Conservation (phyloP, 2,329 filamentous ascomycete genomes). For the Verticillium dahliae region DNA sequence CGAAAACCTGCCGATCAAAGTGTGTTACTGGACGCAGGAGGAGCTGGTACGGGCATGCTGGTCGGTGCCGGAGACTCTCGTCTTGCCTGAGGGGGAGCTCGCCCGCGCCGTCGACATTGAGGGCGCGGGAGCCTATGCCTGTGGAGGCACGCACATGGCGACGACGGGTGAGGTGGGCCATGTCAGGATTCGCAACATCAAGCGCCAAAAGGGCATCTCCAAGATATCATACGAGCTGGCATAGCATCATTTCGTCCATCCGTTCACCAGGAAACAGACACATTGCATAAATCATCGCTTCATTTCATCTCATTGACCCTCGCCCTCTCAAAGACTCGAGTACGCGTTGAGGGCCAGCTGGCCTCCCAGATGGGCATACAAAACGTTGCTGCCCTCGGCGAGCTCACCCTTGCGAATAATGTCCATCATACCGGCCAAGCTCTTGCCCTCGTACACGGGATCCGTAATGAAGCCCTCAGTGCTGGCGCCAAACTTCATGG, state of each 20-base stretch:
- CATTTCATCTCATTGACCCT: background rate
- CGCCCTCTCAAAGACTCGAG: conserved; percentile 22
- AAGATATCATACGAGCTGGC: conserved; percentile 41
- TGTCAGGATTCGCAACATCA: conserved; percentile 61
- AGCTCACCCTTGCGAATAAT: conserved; percentile 59
- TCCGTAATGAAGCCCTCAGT: conserved; percentile 71
- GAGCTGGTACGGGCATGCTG: conserved; percentile 31
- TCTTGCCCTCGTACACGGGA: conserved; percentile 73
- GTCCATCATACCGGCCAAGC: conserved; percentile 64
- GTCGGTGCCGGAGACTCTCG: conserved; percentile 38
- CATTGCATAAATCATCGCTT: background rate
- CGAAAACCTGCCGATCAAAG: conserved; percentile 49
- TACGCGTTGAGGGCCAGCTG: conserved; percentile 67
- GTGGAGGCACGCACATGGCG: conserved; percentile 67
- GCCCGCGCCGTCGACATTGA: conserved; percentile 64
- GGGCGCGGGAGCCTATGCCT: conserved; percentile 64
- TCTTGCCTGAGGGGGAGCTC: conserved; percentile 42
- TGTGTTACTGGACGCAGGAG: conserved; percentile 62
- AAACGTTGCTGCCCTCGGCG: conserved; percentile 49
- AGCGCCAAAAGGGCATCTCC: conserved; percentile 55
- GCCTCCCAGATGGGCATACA: conserved; percentile 67
- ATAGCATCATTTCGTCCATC: background rate
- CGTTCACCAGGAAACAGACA: background rate
- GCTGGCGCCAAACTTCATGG: conserved; percentile 60
- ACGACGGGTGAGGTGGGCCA: conserved; percentile 52